phyloP scores from a whole-genome alignment of 129 eudicot species.

The Arctium lappa region DNA sequence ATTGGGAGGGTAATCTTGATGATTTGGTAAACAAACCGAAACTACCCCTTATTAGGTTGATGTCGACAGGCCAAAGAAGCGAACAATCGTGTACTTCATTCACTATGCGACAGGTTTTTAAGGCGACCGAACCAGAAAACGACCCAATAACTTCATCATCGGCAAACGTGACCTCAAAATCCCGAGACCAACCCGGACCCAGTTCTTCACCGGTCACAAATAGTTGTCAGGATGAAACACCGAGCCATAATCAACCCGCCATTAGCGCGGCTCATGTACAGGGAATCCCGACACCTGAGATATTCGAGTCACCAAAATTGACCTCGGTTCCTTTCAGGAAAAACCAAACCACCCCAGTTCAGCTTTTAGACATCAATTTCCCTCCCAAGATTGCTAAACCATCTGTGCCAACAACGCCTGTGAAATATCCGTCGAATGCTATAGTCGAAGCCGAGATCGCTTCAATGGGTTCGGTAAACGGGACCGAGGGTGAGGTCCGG shows the following conservation, averaged over 20 bases:
- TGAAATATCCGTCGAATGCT: slow-evolving; percentile 18
- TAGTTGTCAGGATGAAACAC: slow-evolving; percentile 42
- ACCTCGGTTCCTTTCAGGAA: slow-evolving; percentile 50
- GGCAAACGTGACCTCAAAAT: slow-evolving; percentile 35
- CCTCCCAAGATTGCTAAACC: slow-evolving; percentile 54
- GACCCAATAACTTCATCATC: slow-evolving; percentile 57
- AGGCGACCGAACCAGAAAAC: slow-evolving; percentile 58
- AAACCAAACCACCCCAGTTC: slow-evolving; percentile 46
- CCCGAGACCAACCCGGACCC: slow-evolving; percentile 42
- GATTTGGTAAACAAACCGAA: slow-evolving; percentile 77
- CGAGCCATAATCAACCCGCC: slow-evolving; percentile 29
- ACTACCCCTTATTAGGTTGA: slow-evolving; percentile 73
- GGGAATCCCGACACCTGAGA: slow-evolving; percentile 94
- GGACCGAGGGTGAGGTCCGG: slow-evolving; percentile 45
- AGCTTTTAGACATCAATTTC: slow-evolving; percentile 76
- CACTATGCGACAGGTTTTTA: slow-evolving; percentile 79
- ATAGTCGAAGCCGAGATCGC: slow-evolving; percentile 42
- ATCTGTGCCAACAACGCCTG: slow-evolving; percentile 25
- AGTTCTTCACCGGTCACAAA: slow-evolving; percentile 34
- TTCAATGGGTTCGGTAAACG: slow-evolving; percentile 57
- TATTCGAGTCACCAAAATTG: slow-evolving; percentile 73
- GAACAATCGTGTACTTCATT: slow-evolving; percentile 89
- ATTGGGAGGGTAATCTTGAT: slow-evolving; percentile 95
- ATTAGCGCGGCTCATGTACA: slow-evolving; percentile 35
- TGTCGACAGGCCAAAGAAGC: slow-evolving; percentile 84